Conservation (phyloP, 352 stramenopile genomes). For the Globisporangium nagaii region DNA sequence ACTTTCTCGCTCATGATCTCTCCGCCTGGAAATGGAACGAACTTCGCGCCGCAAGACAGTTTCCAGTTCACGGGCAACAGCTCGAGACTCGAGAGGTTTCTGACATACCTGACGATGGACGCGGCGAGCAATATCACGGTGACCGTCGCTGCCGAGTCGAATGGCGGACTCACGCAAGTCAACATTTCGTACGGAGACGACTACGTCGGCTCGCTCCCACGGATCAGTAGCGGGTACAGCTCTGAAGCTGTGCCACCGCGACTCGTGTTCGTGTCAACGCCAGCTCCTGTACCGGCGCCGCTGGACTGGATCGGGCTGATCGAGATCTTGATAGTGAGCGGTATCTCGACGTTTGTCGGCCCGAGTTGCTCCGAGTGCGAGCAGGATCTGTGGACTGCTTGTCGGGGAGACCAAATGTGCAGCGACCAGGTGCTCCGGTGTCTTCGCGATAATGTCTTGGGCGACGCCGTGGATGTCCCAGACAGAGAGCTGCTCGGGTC, state of each 20-base stretch:
- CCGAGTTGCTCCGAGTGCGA: slow-evolving; percentile 2
- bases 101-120: slow-evolving; percentile 7
- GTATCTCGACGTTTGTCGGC: background rate
- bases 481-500: background rate
- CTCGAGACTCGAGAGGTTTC: background rate
- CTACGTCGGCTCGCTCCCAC: slow-evolving; percentile 4
- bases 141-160: background rate
- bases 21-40: background rate
- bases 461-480: background rate
- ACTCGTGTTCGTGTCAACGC: background rate
- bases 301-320: slow-evolving; percentile 7
- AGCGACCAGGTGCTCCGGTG: background rate
- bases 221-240: background rate
- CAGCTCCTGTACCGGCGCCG: background rate
- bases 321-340: background rate
- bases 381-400: slow-evolving; percentile 2
- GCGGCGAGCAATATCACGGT: background rate
- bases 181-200: slow-evolving; percentile 6
- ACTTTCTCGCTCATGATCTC: slow-evolving; percentile 1
- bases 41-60: background rate
- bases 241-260: background rate
- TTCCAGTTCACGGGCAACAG: background rate
- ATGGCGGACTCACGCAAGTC: background rate
- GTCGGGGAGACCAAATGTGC: background rate
- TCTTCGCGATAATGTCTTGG: background rate